These are phyloP conservation scores for Lipomyces spencermartinsiae DNA, from an alignment of 805 yeast species.

Conservation along the genomic window DNA sequence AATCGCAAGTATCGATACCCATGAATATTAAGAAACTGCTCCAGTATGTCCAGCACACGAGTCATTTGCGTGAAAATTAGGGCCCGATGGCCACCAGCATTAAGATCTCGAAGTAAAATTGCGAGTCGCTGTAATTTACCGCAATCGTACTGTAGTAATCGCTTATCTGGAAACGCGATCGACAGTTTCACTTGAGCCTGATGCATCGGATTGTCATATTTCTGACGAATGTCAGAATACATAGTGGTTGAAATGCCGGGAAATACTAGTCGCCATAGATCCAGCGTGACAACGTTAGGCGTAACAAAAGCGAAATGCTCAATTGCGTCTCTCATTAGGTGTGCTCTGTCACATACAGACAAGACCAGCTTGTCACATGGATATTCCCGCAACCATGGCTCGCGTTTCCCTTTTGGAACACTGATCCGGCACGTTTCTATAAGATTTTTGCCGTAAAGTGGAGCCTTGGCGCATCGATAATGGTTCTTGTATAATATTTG, in stretches of 20 bases:
- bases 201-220: slow-evolving; percentile 64
- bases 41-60: slow-evolving; percentile 89
- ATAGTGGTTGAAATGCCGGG: slow-evolving; percentile 43
- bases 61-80: slow-evolving; percentile 98
- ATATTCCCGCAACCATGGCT: slow-evolving; percentile 17
- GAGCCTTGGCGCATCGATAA: slow-evolving; percentile 67
- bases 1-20: slow-evolving; percentile 93
- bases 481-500: slow-evolving; percentile 69
- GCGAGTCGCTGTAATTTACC: slow-evolving; percentile 93
- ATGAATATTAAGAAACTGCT: slow-evolving; percentile 89
- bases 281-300: slow-evolving; percentile 81
- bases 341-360: slow-evolving; percentile 45
- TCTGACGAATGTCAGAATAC: slow-evolving; percentile 28
- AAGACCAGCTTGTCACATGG: slow-evolving; percentile 22
- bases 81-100: slow-evolving; percentile 89
- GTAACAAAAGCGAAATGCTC: slow-evolving; percentile 86
- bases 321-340: slow-evolving; percentile 56
- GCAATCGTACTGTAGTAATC: slow-evolving; percentile 90
- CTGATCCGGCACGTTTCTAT: slow-evolving; percentile 11
- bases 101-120: slow-evolving; percentile 71
- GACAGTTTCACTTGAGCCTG: slow-evolving; percentile 83
- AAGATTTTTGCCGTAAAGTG: slow-evolving; percentile 61
- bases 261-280: slow-evolving; percentile 53
- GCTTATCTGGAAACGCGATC: slow-evolving; percentile 95
- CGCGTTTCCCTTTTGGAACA: slow-evolving; percentile 5